A percentile compares a stretch with the other conserved stretches of the same genome.
phyloP scores from a whole-genome alignment of 2,329 filamentous ascomycete species.

The Colletotrichum tamarilloi region DNA sequence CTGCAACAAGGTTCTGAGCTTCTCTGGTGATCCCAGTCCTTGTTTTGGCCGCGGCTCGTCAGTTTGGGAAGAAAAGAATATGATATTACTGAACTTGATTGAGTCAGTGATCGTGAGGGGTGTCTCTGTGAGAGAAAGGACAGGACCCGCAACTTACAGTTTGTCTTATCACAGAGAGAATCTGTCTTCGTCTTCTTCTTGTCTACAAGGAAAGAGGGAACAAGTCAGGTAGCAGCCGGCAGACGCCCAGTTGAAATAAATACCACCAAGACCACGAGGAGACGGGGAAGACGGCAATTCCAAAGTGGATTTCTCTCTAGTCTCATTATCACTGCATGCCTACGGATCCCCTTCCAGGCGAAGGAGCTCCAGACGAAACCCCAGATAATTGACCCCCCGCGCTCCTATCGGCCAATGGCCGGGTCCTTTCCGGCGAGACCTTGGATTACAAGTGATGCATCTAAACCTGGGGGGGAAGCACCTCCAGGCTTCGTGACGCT shows the following conservation, averaged over 20 bases:
- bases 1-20: conserved; percentile 10
- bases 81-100: not conserved
- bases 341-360: not conserved
- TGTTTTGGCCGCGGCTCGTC: not conserved
- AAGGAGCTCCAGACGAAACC: conserved; percentile 11
- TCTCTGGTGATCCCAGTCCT: not conserved
- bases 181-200: not conserved
- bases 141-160: not conserved
- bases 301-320: not conserved
- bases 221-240: not conserved
- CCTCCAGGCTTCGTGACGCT: conserved; percentile 27
- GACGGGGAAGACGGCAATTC: not conserved
- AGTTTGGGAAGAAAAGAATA: not conserved
- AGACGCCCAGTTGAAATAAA: not conserved
- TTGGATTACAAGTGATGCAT: conserved; percentile 16
- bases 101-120: not conserved
- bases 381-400: not conserved
- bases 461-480: conserved; percentile 12
- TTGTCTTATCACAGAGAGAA: not conserved
- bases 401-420: conserved; percentile 17
- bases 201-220: not conserved
- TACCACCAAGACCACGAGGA: not conserved
- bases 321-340: conserved; percentile 17
- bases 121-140: not conserved
- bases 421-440: conserved; percentile 4